Evolutionary conservation across 1,139 yeast species (phyloP).

Genomic region (Lodderomyces elongisporus): DNA sequence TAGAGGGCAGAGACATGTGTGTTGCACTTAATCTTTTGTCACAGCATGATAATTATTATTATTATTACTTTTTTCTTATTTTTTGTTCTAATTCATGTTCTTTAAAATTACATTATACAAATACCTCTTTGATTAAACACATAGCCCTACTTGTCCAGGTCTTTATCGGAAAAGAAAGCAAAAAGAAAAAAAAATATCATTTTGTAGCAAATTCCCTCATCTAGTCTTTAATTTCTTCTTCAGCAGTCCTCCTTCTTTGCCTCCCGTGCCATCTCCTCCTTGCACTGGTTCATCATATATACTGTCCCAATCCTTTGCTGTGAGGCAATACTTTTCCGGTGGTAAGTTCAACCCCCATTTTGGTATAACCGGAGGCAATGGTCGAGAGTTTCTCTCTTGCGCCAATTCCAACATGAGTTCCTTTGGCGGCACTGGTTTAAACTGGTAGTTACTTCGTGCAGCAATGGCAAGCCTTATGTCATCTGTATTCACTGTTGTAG

Average conservation of each 20-base stretch:
- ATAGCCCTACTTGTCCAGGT: too few species aligned
- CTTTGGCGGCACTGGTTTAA: constrained; percentile 93
- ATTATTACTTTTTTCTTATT: too few species aligned
- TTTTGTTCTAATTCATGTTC: too few species aligned
- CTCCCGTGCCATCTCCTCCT: constrained; percentile 21
- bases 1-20: too few species aligned
- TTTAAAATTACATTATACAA: too few species aligned
- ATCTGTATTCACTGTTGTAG: constrained; percentile 65
- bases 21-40: too few species aligned
- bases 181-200: too few species aligned
- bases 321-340: constrained; percentile 93
- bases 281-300: constrained; percentile 33
- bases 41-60: too few species aligned
- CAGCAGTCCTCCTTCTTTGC: constrained; percentile 5
- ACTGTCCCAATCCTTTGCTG: constrained; percentile 70
- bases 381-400: constrained; percentile 81
- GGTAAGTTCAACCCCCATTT: constrained; percentile 92
- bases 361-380: constrained; percentile 88
- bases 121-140: too few species aligned
- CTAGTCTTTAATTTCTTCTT: constrained; percentile 4
- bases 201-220: not conserved
- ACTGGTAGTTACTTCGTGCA: constrained; percentile 88
- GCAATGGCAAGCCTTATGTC: constrained; percentile 91
- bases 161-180: too few species aligned
- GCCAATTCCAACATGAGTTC: constrained; percentile 88